phyloP scores from a whole-genome alignment of 2,329 filamentous ascomycete species.

The Claviceps sorghi region DNA sequence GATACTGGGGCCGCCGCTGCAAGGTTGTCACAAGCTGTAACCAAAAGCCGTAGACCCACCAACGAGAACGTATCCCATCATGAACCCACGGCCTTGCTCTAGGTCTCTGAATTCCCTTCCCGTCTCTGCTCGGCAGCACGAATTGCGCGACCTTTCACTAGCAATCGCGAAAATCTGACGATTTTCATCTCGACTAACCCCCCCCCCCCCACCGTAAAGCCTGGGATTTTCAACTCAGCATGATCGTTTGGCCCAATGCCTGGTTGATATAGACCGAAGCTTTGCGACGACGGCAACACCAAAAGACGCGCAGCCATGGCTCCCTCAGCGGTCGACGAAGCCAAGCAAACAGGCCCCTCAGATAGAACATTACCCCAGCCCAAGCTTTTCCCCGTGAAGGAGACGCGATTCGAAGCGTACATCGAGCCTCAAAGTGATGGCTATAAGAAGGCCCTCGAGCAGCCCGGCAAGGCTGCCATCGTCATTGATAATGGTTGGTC shows the following conservation, averaged over 20 bases:
- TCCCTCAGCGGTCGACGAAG: constrained; percentile 36
- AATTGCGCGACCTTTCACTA: neutral
- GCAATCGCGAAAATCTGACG: neutral
- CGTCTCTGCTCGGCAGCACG: neutral
- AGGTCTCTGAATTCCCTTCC: neutral
- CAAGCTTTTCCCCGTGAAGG: constrained; percentile 45
- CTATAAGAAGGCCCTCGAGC: constrained; percentile 50
- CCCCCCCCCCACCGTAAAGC: constrained; percentile 3
- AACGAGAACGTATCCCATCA: constrained; percentile 10
- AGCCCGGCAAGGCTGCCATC: constrained; percentile 54
- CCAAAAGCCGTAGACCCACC: constrained; percentile 5
- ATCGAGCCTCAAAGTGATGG: constrained; percentile 47
- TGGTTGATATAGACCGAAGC: constrained; percentile 1
- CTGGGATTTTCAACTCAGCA: constrained; percentile 1
- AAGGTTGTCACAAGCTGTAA: constrained; percentile 1
- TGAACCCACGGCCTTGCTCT: constrained; percentile 22
- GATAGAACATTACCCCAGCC: constrained; percentile 35
- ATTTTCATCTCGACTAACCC: neutral
- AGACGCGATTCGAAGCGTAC: constrained; percentile 44
- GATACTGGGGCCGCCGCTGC: neutral
- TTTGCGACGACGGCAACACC: constrained; percentile 1
- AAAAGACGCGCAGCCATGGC: constrained; percentile 26
- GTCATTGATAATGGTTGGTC: constrained; percentile 89
- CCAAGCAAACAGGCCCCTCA: constrained; percentile 20
- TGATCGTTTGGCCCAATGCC: neutral